Evolutionary conservation across 495 filamentous ascomycete genomes (phyloP).

Genomic region (Entonaema liquescens): DNA sequence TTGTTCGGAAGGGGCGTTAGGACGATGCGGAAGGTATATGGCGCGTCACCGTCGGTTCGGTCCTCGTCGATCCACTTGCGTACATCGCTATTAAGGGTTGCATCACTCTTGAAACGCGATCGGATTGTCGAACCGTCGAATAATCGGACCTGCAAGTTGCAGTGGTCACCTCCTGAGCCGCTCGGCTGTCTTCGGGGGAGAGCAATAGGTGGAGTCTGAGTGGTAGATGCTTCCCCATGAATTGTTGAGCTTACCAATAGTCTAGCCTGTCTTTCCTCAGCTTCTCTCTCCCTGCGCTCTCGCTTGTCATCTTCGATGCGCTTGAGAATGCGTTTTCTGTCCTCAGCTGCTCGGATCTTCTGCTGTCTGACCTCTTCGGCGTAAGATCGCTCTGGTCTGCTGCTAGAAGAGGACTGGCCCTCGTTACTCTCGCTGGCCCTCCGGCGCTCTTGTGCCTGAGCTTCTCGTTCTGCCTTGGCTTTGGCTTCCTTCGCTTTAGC

Average conservation of each 20-base stretch:
- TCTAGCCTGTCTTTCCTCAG: conserved; percentile 55
- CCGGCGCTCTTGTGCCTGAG: conserved; percentile 46
- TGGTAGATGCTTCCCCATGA: not conserved
- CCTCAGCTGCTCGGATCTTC: conserved; percentile 64
- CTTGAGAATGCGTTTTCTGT: conserved; percentile 67
- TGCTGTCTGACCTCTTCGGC: conserved; percentile 60
- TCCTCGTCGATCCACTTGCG: conserved; percentile 77
- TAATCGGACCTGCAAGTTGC: conserved; percentile 80
- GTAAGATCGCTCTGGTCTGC: conserved; percentile 46
- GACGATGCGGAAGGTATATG: conserved; percentile 87
- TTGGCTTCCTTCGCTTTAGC: conserved; percentile 48
- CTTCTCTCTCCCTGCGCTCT: conserved; percentile 64
- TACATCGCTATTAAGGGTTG: conserved; percentile 73
- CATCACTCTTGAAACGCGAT: conserved; percentile 69
- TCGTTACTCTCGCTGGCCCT: conserved; percentile 47
- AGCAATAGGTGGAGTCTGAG: conserved; percentile 1
- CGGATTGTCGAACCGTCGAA: conserved; percentile 85
- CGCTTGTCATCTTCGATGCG: conserved; percentile 74
- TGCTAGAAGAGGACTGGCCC: conserved; percentile 17
- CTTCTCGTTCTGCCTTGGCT: conserved; percentile 47
- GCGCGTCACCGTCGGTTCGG: conserved; percentile 51
- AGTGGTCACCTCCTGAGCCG: conserved; percentile 47
- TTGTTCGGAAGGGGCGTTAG: conserved; percentile 79
- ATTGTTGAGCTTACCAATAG: conserved; percentile 15
- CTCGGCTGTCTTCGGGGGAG: conserved; percentile 12